Conservation (phyloP, 139 green algal genomes). For the Chlorella sorokiniana region DNA sequence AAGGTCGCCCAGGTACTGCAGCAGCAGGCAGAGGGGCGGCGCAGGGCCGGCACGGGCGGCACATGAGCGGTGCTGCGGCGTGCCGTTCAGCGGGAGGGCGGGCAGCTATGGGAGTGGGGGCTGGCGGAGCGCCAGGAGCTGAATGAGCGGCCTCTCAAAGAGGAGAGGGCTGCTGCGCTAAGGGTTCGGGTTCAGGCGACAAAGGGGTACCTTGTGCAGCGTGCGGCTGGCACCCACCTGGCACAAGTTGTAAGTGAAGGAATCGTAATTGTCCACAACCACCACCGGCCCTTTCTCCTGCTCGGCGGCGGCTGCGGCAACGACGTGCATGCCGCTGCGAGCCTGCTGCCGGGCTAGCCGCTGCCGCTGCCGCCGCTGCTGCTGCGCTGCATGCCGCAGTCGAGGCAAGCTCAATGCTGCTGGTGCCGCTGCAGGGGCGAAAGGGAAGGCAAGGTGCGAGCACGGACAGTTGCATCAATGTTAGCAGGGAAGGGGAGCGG, state of each 20-base stretch:
- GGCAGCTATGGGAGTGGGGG: too few relatives aligned
- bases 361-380: conserved; percentile 14
- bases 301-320: background rate
- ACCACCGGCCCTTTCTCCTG: conserved; percentile 71
- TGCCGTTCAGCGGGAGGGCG: too few relatives aligned
- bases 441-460: background rate
- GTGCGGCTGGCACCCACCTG: conserved; percentile 65
- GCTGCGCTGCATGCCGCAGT: background rate
- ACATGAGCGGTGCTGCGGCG: too few relatives aligned
- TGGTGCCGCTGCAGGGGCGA: background rate
- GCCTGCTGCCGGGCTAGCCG: background rate
- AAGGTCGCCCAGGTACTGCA: conserved; percentile 95
- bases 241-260: conserved; percentile 98
- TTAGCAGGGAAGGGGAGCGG: too few relatives aligned
- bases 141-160: too few relatives aligned
- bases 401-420: background rate
- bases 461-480: too few relatives aligned
- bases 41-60: background rate
- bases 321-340: background rate
- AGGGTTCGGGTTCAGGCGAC: too few relatives aligned
- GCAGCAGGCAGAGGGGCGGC: background rate
- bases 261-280: conserved; percentile 98
- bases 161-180: too few relatives aligned
- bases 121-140: too few relatives aligned
- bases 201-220: too few relatives aligned